These are phyloP conservation scores for Blastocystis sp. DNA, from an alignment of 352 stramenopile genomes.

Conservation along the genomic window DNA sequence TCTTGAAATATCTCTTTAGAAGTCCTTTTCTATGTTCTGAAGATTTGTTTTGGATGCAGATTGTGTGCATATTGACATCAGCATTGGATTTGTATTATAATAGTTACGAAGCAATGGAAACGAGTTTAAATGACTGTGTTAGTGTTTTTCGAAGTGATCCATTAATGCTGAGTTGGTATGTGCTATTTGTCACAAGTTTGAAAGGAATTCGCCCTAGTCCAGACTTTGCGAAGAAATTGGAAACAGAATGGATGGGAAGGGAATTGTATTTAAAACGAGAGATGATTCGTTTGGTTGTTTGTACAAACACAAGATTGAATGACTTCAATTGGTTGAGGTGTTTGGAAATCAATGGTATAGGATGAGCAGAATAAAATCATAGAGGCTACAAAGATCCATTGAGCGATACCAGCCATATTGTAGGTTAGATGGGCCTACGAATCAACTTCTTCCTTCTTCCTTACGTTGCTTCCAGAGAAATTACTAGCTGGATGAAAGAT, in stretches of 20 bases:
- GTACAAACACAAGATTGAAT: conserved; percentile 10
- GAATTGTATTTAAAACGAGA: conserved; percentile 3
- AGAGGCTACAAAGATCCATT: conserved; percentile 52
- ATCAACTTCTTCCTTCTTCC: background rate
- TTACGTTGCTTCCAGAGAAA: background rate
- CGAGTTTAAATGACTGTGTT: background rate
- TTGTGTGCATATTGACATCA: background rate
- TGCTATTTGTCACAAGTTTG: conserved; percentile 11
- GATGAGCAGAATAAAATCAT: conserved; percentile 57
- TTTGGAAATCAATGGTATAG: conserved; percentile 48
- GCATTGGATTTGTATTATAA: conserved; percentile 9
- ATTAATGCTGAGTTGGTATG: background rate
- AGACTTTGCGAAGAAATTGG: background rate
- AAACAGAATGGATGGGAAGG: background rate
- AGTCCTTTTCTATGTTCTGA: background rate
- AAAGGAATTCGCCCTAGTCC: background rate
- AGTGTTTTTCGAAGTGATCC: background rate
- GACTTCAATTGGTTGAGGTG: background rate
- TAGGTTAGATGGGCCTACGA: background rate
- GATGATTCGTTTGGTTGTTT: background rate
- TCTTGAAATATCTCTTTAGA: background rate
- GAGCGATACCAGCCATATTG: conserved; percentile 47
- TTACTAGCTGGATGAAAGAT: conserved; percentile 61
- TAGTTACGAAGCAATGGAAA: background rate
- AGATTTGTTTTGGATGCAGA: no score